Base-by-base conservation (phyloP, 1,139 yeast species). In the Suhomyces guaymorum region DNA sequence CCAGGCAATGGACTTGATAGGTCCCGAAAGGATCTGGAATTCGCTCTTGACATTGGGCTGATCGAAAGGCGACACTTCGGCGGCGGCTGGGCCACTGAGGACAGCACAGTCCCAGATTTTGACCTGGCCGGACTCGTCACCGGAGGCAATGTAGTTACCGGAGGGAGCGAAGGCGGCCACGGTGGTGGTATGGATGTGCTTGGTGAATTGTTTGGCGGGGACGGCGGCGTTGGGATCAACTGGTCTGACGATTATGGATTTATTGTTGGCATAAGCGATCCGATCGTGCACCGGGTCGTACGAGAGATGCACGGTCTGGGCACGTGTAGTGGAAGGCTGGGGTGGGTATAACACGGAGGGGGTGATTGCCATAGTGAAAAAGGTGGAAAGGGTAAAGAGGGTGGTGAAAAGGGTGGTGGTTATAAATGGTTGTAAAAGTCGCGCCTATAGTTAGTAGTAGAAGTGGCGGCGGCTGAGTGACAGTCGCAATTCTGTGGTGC, bases 71-170 rank as follows among this genome's bases (percentile, higher is more conserved):
- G 35, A 37, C 15, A 40, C 26, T 12, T 41, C 48, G 25, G 73
- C 78, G 5, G 65, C 74, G 2, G 41, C 38, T 3, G 41, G 38
- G n/a, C 57, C 48, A 4, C 66, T 43, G 26, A 80, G 67, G 13
- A 57, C 47, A 3, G 68, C 45, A 26, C 79, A 69, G 51, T 88
- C 95, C 97, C 97, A 90, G 28, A 92, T 78, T 48, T 86, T 84
- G 30, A 92, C 92, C 42, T 78, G 76, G 17, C 98, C 98, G 8
- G 81, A 64, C 48, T 81, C 88, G 54, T 92, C 99, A 28, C 96
- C 98, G 2, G 95, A 84, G 2, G 96, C 97, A 20, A 92, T 66
- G 58, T 87, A 90, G 59, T 73, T 83, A 1, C 98, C 97, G 10
- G 90, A 80, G 2, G 97, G 96, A 1, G 96, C 72, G 56, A 92